phyloP scores from a whole-genome alignment of 306 rosid genomes.

The Pueraria montana region DNA sequence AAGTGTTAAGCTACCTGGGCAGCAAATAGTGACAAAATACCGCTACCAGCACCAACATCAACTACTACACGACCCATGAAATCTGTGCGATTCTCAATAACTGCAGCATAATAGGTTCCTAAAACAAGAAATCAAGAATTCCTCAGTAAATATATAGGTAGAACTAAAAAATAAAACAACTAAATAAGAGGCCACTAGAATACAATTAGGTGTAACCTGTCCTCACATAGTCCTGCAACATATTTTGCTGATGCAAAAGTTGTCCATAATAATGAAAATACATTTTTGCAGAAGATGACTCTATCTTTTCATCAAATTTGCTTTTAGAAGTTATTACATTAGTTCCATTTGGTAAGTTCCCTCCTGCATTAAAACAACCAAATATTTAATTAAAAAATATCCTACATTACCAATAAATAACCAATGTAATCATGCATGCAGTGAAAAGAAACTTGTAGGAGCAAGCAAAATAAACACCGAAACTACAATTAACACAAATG shows the following conservation, averaged over 20 bases:
- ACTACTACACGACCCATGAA: conserved; percentile 81
- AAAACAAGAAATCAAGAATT: conserved; percentile 43
- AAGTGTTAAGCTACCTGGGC: conserved; percentile 71
- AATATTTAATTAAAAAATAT: conserved; percentile 15
- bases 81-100: conserved; percentile 78
- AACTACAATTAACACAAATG: conserved; percentile 16
- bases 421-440: background rate
- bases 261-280: conserved; percentile 93
- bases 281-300: conserved; percentile 83
- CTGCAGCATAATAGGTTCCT: conserved; percentile 87
- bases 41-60: conserved; percentile 96
- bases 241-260: conserved; percentile 87
- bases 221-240: conserved; percentile 94
- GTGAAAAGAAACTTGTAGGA: background rate
- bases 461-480: conserved; percentile 24
- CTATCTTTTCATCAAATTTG: conserved; percentile 88
- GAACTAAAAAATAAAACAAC: background rate
- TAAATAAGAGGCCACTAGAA: background rate
- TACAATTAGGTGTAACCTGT: conserved; percentile 65
- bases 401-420: conserved; percentile 1
- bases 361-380: conserved; percentile 53
- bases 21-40: conserved; percentile 89
- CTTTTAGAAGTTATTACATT: conserved; percentile 54
- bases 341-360: conserved; percentile 63
- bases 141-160: conserved; percentile 27